These are phyloP conservation scores for Sinapis alba DNA, from an alignment of 441 rosid genomes.

Conservation along the genomic window DNA sequence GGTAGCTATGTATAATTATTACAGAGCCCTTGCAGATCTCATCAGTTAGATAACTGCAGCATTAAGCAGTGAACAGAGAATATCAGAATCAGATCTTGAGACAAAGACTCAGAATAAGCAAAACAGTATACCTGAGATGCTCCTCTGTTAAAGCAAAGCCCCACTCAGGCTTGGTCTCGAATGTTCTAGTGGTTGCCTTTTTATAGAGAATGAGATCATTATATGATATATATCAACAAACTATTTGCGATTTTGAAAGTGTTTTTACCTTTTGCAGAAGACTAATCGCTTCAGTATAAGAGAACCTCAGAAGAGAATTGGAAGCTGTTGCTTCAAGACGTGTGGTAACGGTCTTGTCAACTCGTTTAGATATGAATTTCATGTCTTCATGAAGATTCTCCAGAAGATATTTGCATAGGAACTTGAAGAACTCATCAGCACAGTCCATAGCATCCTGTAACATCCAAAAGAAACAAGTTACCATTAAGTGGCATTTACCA, in stretches of 20 bases:
- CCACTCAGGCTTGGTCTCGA: slow-evolving; percentile 68
- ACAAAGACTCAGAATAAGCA: background rate
- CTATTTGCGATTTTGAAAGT: background rate
- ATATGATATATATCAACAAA: background rate
- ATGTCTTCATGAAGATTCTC: slow-evolving; percentile 69
- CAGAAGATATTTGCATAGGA: slow-evolving; percentile 70
- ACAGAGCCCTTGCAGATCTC: slow-evolving; percentile 63
- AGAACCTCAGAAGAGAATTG: slow-evolving; percentile 47
- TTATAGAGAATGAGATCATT: slow-evolving; percentile 19
- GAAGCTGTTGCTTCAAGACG: slow-evolving; percentile 56
- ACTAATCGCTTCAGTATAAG: slow-evolving; percentile 66
- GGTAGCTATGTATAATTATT: slow-evolving; percentile 65
- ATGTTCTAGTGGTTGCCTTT: slow-evolving; percentile 55
- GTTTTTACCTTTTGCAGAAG: slow-evolving; percentile 54
- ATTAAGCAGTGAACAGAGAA: slow-evolving; percentile 17
- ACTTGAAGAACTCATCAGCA: slow-evolving; percentile 70
- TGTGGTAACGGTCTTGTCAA: slow-evolving; percentile 49
- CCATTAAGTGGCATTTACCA: background rate
- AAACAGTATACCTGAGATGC: slow-evolving; percentile 68
- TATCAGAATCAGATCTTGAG: slow-evolving; percentile 1
- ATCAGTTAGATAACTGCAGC: slow-evolving; percentile 71
- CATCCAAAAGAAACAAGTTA: slow-evolving; percentile 29
- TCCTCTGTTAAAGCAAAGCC: slow-evolving; percentile 63
- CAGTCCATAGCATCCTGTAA: slow-evolving; percentile 78
- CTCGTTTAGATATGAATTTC: slow-evolving; percentile 61